Base-by-base conservation (phyloP, 2,329 filamentous ascomycete genomes). In the Monosporascus sp. region DNA sequence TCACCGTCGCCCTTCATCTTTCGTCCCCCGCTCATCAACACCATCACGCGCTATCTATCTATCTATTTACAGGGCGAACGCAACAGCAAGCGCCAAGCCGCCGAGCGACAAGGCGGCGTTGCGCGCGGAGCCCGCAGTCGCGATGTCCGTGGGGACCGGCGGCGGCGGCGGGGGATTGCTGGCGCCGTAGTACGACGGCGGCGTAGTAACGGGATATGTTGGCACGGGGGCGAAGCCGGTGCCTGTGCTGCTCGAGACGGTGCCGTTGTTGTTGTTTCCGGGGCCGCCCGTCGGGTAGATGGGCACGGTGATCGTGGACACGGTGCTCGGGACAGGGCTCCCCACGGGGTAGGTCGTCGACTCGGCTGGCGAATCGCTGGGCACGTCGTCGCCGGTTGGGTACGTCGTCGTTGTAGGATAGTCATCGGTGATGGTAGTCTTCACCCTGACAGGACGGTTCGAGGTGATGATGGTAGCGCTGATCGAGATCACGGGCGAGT, bases 171-270 rank as follows among this genome's bases (percentile, higher is more conserved):
- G 41, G 52, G 8, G 35, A 53, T 52, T 55, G 27, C 48, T 52
- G 14, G 38, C 11, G 24, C 57, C 53, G 31, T 43, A 37, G 55
- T 44, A 52, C 26, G 44, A 48, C 27, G 56, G 22, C 2, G 56
- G 46, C 4, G 50, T 43, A 41, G 37, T 46, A 7, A 48, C 38
- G 3, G 48, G 22, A 22, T 22, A 56, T 3, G 66, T 61, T 24
- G 67, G 68, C 58, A 80, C 74, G 26, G 74, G 76, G 53, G 74
- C 68, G 55, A 70, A 66, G 51, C 77, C 77, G 50, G 82, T 87
- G 62, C 88, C 76, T 62, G 89, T 83, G 50, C 78, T 83, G n/a
- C 86, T 83, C 72, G 88, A 87, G 60, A 78, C 60, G 2, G 79
- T 75, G 37, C 88, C 74, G 68, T 83, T 81, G 48, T 77, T 70